Percentiles rank a stretch among this genome's conserved stretches.
These are phyloP conservation scores for Trichophyton mentagrophytes DNA, from an alignment of 2,329 filamentous ascomycete species.

Conservation along the genomic window DNA sequence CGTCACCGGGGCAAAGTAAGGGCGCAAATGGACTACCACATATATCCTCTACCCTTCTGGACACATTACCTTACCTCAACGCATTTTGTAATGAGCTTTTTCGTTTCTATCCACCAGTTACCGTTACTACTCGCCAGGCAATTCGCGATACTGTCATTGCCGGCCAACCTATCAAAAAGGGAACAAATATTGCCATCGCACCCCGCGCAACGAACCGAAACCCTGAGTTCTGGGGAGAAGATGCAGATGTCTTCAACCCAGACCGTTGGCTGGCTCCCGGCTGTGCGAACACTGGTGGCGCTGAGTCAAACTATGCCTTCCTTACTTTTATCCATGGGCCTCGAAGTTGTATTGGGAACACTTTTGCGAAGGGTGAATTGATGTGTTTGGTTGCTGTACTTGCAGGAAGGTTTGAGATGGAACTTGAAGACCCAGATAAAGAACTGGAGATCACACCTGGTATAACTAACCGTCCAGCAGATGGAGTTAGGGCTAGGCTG, in stretches of 20 bases:
- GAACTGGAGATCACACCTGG: constrained; percentile 55
- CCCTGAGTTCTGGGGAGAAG: constrained; percentile 58
- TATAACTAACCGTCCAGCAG: constrained; percentile 59
- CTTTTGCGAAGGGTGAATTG: constrained; percentile 73
- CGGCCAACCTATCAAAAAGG: constrained; percentile 53
- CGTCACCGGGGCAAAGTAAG: constrained; percentile 24
- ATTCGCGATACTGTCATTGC: constrained; percentile 53
- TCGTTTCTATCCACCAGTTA: constrained; percentile 59
- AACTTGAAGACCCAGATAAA: constrained; percentile 48
- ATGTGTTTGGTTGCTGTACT: constrained; percentile 66
- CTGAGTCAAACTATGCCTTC: constrained; percentile 61
- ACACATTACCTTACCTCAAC: constrained; percentile 64
- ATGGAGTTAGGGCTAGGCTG: constrained; percentile 57
- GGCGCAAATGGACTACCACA: not conserved
- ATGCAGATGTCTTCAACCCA: constrained; percentile 64
- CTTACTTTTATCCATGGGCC: constrained; percentile 80
- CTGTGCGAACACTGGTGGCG: constrained; percentile 52
- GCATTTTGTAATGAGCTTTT: constrained; percentile 68
- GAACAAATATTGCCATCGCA: constrained; percentile 54
- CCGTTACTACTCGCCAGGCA: constrained; percentile 55
- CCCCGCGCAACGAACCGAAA: constrained; percentile 59
- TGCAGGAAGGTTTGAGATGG: constrained; percentile 59
- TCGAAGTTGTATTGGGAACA: constrained; percentile 68
- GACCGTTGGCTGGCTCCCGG: constrained; percentile 55
- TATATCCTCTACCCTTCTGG: constrained; percentile 39